Evolutionary conservation across 2,329 filamentous ascomycete genomes (phyloP).

Genomic region (Colletotrichum tropicicola): DNA sequence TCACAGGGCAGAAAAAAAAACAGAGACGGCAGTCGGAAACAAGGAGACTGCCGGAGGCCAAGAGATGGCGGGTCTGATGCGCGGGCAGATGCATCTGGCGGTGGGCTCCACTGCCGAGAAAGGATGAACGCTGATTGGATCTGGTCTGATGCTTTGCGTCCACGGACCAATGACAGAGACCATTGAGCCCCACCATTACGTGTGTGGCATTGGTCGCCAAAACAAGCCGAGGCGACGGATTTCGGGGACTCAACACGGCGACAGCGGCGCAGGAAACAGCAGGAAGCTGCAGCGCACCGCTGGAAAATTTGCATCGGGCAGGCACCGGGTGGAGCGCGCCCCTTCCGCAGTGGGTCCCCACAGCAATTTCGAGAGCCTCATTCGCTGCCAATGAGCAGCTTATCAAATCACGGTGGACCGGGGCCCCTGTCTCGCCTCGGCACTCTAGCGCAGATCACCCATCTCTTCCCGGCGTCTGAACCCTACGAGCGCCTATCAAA

Average conservation of each 20-base stretch:
- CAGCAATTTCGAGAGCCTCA: background rate
- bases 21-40: background rate
- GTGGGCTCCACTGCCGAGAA: no score
- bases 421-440: slow-evolving; percentile 7
- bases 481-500: background rate
- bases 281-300: no score
- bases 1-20: background rate
- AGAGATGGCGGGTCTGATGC: slow-evolving; percentile 11
- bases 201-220: slow-evolving; percentile 7
- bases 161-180: background rate
- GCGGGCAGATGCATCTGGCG: no score
- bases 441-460: slow-evolving; percentile 21
- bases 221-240: slow-evolving; percentile 25
- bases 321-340: no score
- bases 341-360: background rate
- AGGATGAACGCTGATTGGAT: no score
- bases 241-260: slow-evolving; percentile 13
- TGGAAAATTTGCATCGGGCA: slow-evolving; percentile 9
- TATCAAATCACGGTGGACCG: background rate
- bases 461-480: background rate
- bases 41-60: slow-evolving; percentile 4
- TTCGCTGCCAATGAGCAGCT: background rate
- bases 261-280: background rate
- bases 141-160: no score
- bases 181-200: background rate